Percentiles rank a stretch among this genome's conserved stretches.
phyloP scores from a whole-genome alignment of 2,329 filamentous ascomycete genomes.

The Botrytis pseudocinerea region DNA sequence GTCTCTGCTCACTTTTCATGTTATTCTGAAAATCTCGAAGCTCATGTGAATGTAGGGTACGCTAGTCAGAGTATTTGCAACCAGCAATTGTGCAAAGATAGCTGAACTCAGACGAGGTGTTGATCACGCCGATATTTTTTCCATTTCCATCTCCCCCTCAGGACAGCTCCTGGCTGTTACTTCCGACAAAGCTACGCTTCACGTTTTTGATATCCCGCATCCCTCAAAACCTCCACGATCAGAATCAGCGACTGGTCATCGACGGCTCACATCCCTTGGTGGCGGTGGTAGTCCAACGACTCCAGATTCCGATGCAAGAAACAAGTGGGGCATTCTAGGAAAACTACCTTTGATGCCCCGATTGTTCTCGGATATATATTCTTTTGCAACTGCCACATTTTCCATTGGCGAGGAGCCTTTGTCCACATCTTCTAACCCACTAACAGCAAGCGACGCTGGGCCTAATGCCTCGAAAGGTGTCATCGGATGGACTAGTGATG shows the following conservation, averaged over 20 bases:
- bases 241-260: slow-evolving; percentile 40
- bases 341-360: slow-evolving; percentile 83
- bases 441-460: slow-evolving; percentile 46
- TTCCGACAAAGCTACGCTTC: slow-evolving; percentile 93
- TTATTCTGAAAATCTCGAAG: slow-evolving; percentile 14
- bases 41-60: slow-evolving; percentile 62
- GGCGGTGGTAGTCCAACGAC: slow-evolving; percentile 38
- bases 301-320: slow-evolving; percentile 53
- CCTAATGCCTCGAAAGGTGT: slow-evolving; percentile 72
- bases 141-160: slow-evolving; percentile 81
- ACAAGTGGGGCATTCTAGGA: slow-evolving; percentile 84
- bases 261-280: slow-evolving; percentile 39
- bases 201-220: slow-evolving; percentile 84
- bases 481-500: slow-evolving; percentile 79
- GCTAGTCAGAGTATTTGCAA: slow-evolving; percentile 81
- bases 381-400: slow-evolving; percentile 77
- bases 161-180: slow-evolving; percentile 83
- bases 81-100: slow-evolving; percentile 74
- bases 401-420: slow-evolving; percentile 75
- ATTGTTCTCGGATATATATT: slow-evolving; percentile 87
- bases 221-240: slow-evolving; percentile 45
- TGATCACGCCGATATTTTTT: slow-evolving; percentile 84
- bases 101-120: slow-evolving; percentile 86
- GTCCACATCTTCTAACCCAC: slow-evolving; percentile 59
- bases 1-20: slow-evolving; percentile 21